Evolutionary conservation across 2,329 filamentous ascomycete species (phyloP).

Genomic region (Colletotrichum navitas): DNA sequence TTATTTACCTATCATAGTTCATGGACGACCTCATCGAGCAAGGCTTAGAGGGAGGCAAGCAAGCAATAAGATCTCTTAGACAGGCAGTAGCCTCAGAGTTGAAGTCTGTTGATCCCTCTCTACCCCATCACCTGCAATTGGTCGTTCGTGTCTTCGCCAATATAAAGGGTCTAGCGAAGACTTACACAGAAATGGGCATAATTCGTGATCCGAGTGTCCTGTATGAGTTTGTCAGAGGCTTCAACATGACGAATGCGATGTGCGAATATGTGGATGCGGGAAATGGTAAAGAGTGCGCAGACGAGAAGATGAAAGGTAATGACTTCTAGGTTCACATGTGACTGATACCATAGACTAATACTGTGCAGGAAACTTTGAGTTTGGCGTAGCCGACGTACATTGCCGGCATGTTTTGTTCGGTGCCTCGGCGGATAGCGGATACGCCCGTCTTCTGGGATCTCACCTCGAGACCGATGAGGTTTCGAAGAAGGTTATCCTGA

Average conservation of each 20-base stretch:
- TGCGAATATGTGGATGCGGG: conserved; percentile 58
- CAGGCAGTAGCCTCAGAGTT: conserved; percentile 46
- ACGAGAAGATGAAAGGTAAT: conserved; percentile 56
- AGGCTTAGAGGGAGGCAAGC: conserved; percentile 49
- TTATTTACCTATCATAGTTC: conserved; percentile 47
- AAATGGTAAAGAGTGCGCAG: conserved; percentile 57
- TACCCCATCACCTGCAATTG: conserved; percentile 47
- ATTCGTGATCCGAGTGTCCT: conserved; percentile 46
- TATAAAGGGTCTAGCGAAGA: conserved; percentile 51
- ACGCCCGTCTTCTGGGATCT: conserved; percentile 55
- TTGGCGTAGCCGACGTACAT: conserved; percentile 53
- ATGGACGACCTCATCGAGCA: conserved; percentile 49
- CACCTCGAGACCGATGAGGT: conserved; percentile 46
- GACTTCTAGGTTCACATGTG: neutral
- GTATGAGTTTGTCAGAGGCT: conserved; percentile 54
- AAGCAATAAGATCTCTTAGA: conserved; percentile 47
- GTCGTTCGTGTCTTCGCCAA: conserved; percentile 55
- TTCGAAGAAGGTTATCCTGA: conserved; percentile 51
- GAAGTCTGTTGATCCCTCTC: conserved; percentile 30
- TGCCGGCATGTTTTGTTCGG: conserved; percentile 57
- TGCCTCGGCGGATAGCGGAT: conserved; percentile 57
- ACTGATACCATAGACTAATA: neutral
- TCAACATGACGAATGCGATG: conserved; percentile 54
- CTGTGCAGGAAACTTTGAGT: conserved; percentile 49
- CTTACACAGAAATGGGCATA: conserved; percentile 49